Conservation (phyloP, 2,329 filamentous ascomycete species). For the Fusarium sterilihyphosum region DNA sequence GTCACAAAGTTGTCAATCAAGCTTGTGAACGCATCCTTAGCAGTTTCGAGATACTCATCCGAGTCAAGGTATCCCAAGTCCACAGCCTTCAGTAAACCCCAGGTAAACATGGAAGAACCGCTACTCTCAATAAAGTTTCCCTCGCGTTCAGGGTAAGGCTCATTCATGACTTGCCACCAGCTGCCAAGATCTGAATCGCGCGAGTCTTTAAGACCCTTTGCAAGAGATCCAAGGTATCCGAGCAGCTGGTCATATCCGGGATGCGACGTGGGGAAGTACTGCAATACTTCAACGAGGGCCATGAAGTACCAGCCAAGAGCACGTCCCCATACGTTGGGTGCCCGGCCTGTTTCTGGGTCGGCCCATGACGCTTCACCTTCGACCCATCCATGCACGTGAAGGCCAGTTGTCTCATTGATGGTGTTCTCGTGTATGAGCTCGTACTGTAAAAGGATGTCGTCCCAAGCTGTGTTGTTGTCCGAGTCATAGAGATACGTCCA, state of each 20-base stretch:
- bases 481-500: constrained; percentile 50
- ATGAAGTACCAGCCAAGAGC: constrained; percentile 63
- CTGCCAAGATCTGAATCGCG: constrained; percentile 55
- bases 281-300: constrained; percentile 58
- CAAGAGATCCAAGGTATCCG: constrained; percentile 51
- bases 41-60: constrained; percentile 4
- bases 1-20: constrained; percentile 56
- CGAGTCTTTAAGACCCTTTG: constrained; percentile 51
- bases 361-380: constrained; percentile 59
- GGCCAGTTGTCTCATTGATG: constrained; percentile 48
- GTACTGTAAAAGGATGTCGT: constrained; percentile 56
- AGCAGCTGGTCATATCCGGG: constrained; percentile 47
- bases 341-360: constrained; percentile 56
- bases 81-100: constrained; percentile 56
- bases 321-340: constrained; percentile 61
- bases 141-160: constrained; percentile 53
- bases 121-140: constrained; percentile 69
- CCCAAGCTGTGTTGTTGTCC: constrained; percentile 50
- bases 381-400: constrained; percentile 65
- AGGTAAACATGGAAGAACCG: constrained; percentile 65
- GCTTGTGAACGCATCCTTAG: constrained; percentile 32
- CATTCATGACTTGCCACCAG: constrained; percentile 68
- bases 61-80: constrained; percentile 30
- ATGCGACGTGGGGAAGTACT: constrained; percentile 51
- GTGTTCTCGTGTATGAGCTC: constrained; percentile 55